Evolutionary conservation across 805 yeast species (phyloP).

Genomic region (Schwanniomyces sp.): DNA sequence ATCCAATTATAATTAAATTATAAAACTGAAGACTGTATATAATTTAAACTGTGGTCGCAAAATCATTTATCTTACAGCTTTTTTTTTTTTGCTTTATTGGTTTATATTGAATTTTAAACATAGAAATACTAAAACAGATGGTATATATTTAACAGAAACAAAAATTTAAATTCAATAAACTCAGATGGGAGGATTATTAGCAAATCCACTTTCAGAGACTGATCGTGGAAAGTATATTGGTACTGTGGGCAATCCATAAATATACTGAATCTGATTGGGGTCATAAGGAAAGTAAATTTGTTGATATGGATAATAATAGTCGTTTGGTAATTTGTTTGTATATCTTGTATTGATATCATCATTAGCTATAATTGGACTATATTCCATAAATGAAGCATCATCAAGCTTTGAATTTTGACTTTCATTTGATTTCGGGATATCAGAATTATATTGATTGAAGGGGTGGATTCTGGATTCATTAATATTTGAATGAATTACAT

Average conservation of each 20-base stretch:
- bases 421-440: neutral
- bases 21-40: neutral
- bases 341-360: slow-evolving; percentile 12
- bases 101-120: neutral
- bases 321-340: slow-evolving; percentile 20
- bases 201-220: neutral
- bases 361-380: slow-evolving; percentile 12
- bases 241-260: slow-evolving; percentile 9
- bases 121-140: neutral
- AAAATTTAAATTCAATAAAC: neutral
- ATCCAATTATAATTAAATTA: neutral
- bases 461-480: neutral
- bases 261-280: slow-evolving; percentile 4
- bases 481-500: no score
- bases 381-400: slow-evolving; percentile 15
- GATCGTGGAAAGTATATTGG: slow-evolving; percentile 10
- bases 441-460: neutral
- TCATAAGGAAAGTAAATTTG: slow-evolving; percentile 26
- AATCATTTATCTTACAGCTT: no score
- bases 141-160: neutral
- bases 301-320: slow-evolving; percentile 27
- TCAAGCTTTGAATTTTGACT: neutral
- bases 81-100: neutral
- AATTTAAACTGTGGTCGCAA: neutral
- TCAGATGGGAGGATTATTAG: neutral